Evolutionary conservation across 2,329 filamentous ascomycete genomes (phyloP).

Genomic region (Neocucurbitaria cava): DNA sequence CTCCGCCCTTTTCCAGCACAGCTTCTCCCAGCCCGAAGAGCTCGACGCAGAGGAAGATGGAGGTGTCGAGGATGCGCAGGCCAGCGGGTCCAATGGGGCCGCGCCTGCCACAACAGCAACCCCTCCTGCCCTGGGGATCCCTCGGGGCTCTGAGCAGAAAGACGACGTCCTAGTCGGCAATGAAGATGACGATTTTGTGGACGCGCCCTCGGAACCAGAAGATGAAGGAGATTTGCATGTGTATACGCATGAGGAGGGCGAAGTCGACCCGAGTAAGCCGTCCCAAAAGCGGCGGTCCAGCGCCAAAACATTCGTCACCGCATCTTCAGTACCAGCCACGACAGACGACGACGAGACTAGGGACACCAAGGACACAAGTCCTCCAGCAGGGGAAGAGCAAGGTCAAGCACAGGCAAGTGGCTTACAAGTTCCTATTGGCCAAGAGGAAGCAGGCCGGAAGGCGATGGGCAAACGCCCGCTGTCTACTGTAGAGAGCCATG

Average conservation of each 20-base stretch:
- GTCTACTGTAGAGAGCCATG: slow-evolving; percentile 38
- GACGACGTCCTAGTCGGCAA: slow-evolving; percentile 26
- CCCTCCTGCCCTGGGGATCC: slow-evolving; percentile 39
- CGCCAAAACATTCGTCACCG: slow-evolving; percentile 42
- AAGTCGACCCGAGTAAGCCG: slow-evolving; percentile 13
- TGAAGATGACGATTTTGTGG: slow-evolving; percentile 32
- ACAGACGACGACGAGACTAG: slow-evolving; percentile 10
- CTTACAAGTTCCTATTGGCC: slow-evolving; percentile 34
- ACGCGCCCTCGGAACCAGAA: slow-evolving; percentile 44
- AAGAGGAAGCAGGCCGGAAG: slow-evolving; percentile 22
- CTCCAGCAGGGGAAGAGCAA: slow-evolving; percentile 16
- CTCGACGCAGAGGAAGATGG: slow-evolving; percentile 39
- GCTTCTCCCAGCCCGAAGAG: slow-evolving; percentile 53
- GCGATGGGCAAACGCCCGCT: slow-evolving; percentile 36
- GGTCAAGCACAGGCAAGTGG: slow-evolving; percentile 37
- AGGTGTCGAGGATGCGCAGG: slow-evolving; percentile 11
- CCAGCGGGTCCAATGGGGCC: slow-evolving; percentile 19
- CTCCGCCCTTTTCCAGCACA: slow-evolving; percentile 47
- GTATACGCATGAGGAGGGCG: slow-evolving; percentile 23
- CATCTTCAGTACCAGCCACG: slow-evolving; percentile 27
- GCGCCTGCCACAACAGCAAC: slow-evolving; percentile 25
- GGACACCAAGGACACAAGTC: slow-evolving; percentile 5
- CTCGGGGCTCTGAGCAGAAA: slow-evolving; percentile 35
- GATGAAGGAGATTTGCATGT: slow-evolving; percentile 27
- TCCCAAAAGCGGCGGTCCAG: slow-evolving; percentile 32